Evolutionary conservation across 352 stramenopile species (phyloP).

Genomic region (Phytophthora capsici): DNA sequence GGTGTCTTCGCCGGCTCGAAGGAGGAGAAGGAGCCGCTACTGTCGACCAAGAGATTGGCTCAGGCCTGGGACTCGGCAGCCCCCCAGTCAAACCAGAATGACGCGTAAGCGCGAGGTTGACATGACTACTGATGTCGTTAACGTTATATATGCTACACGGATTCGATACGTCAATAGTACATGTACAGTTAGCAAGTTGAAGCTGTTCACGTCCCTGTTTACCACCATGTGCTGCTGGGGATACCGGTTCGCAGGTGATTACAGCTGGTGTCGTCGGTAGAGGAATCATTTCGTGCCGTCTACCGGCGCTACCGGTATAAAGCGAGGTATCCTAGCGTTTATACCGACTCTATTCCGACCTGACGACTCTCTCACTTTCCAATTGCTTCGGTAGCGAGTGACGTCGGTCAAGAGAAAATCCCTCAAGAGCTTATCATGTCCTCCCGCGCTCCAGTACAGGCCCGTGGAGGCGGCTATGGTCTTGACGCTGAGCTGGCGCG

Average conservation of each 20-base stretch:
- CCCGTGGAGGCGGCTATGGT: slow-evolving; percentile 82
- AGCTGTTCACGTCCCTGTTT: slow-evolving; percentile 15
- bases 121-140: not conserved
- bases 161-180: not conserved
- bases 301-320: too few species aligned
- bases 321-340: too few species aligned
- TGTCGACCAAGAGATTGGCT: slow-evolving; percentile 60
- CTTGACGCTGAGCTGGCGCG: slow-evolving; percentile 91
- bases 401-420: not conserved
- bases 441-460: slow-evolving; percentile 58
- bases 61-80: slow-evolving; percentile 49
- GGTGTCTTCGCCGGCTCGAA: slow-evolving; percentile 36
- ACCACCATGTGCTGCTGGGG: not conserved
- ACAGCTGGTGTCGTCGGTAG: too few species aligned
- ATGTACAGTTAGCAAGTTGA: slow-evolving; percentile 15
- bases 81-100: slow-evolving; percentile 29
- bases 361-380: slow-evolving; percentile 23
- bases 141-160: slow-evolving; percentile 20
- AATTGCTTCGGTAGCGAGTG: slow-evolving; percentile 19
- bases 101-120: slow-evolving; percentile 6
- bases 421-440: slow-evolving; percentile 26
- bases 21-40: slow-evolving; percentile 66
- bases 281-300: too few species aligned
- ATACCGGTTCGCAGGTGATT: too few species aligned
- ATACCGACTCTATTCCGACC: slow-evolving; percentile 23